Base-by-base conservation (phyloP, 768 basidiomycete genomes). In the Floccularia luteovirens region DNA sequence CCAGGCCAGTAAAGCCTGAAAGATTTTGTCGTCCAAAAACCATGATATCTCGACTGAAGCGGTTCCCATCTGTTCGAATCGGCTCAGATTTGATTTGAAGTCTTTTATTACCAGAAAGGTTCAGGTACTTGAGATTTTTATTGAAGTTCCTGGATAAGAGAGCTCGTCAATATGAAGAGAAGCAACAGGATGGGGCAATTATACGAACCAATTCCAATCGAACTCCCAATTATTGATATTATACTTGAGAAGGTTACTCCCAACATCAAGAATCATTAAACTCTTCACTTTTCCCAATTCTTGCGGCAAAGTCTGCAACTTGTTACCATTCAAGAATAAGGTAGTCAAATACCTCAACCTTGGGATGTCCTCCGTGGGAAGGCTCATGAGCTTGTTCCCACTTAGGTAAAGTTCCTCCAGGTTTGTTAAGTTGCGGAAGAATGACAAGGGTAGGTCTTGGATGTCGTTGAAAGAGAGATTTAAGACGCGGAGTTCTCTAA, bases 141-240 rank as follows among this genome's bases (percentile, higher is more conserved):
- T 98, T 99, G 72, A 91, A 96, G 57, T 97, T 98, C 93, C 93
- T 96, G 28, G 11, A 32, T 39, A 39, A 42, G 27, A 28, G 27
- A 38, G 22, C 24, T 8, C n/a, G 12, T 21, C n/a, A 19, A 6
- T 13, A 21, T n/a, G n/a, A n/a, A n/a, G n/a, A 38, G 13, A 19
- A 24, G n/a, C 12, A 38, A 11, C 10, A 23, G 7, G 13, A 11
- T 12, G 36, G 22, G 36, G 23, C 36, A 45, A 23, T 27, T 17
- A 16, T 22, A 64, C 77, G 36, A 47, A 94, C 94, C 94, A 97
- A 58, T 99, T 98, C 93, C 93, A 98, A 62, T 99, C 94, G 59
- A 92, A 98, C 57, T 94, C 90, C 85, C 84, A 92, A 53, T 99
- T 99, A 49, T 90, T 87, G 50, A 96, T 91, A 56, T 98, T 99